Conservation (phyloP, 768 basidiomycete species). For the Tulasnella sp. region DNA sequence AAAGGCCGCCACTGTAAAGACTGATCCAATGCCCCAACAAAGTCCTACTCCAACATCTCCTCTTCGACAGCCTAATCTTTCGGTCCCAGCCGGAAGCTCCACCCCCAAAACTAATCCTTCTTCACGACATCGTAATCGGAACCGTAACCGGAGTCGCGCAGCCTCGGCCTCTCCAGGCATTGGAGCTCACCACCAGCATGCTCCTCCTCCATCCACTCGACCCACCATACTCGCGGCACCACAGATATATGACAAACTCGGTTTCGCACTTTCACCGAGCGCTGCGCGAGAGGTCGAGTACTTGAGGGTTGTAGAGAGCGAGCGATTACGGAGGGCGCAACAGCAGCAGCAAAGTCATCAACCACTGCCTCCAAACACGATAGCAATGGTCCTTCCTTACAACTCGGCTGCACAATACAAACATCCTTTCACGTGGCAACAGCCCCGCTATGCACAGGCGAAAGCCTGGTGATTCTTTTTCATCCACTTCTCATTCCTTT, state of each 20-base stretch:
- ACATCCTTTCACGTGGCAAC: too few relatives aligned
- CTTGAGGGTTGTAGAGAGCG: slow-evolving; percentile 5
- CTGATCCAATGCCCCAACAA: not conserved
- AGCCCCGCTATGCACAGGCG: too few relatives aligned
- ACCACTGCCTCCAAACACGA: too few relatives aligned
- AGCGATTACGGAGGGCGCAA: not conserved
- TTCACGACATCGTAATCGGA: not conserved
- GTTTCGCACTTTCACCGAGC: slow-evolving; percentile 6
- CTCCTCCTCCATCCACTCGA: too few relatives aligned
- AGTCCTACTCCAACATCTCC: not conserved
- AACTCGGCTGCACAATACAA: too few relatives aligned
- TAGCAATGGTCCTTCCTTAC: too few relatives aligned
- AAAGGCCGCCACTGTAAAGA: not conserved
- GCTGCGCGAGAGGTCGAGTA: slow-evolving; percentile 11
- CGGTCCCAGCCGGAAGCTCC: not conserved
- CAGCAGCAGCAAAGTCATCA: not conserved
- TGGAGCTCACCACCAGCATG: too few relatives aligned
- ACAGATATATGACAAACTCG: slow-evolving; percentile 3
- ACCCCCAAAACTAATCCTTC: not conserved
- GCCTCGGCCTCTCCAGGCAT: too few relatives aligned
- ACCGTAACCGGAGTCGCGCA: not conserved
- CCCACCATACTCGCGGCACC: not conserved
- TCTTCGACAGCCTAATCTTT: not conserved
- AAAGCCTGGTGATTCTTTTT: too few relatives aligned
- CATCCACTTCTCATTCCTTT: too few relatives aligned